Evolutionary conservation across 2,329 filamentous ascomycete species (phyloP).

Genomic region (Byssochlamys sp.): DNA sequence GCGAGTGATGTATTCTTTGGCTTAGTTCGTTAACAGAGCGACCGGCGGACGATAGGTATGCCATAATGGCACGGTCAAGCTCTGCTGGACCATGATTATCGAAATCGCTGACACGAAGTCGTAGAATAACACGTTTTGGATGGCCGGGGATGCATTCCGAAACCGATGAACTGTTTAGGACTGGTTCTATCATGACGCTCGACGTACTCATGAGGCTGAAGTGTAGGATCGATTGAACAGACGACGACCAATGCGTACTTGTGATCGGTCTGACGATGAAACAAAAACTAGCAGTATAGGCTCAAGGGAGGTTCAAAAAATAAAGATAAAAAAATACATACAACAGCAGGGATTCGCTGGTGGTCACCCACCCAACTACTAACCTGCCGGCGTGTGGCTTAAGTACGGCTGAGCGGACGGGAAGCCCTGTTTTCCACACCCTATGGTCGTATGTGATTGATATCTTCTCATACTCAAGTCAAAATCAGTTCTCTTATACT

Average conservation of each 20-base stretch:
- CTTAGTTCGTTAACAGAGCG: constrained; percentile 2
- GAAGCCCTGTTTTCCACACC: no score
- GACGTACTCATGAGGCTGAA: not conserved
- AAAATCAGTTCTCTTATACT: no score
- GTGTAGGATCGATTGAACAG: not conserved
- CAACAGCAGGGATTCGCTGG: no score
- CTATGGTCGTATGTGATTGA: no score
- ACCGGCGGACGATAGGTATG: constrained; percentile 2
- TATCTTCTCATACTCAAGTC: no score
- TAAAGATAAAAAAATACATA: no score
- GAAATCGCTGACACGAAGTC: not conserved
- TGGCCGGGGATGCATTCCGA: not conserved
- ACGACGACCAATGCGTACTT: not conserved
- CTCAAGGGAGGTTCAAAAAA: no score
- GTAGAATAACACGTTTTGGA: not conserved
- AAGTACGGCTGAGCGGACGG: no score
- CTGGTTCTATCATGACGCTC: not conserved
- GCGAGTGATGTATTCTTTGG: constrained; percentile 3
- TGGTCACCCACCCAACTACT: no score
- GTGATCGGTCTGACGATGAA: not conserved
- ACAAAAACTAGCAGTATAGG: no score
- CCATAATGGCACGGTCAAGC: constrained; percentile 3
- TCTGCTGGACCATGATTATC: constrained; percentile 1
- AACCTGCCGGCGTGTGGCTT: no score
- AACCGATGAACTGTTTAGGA: not conserved